Evolutionary conservation across 768 basidiomycete genomes (phyloP).

Genomic region (Psilocybe azurescens): DNA sequence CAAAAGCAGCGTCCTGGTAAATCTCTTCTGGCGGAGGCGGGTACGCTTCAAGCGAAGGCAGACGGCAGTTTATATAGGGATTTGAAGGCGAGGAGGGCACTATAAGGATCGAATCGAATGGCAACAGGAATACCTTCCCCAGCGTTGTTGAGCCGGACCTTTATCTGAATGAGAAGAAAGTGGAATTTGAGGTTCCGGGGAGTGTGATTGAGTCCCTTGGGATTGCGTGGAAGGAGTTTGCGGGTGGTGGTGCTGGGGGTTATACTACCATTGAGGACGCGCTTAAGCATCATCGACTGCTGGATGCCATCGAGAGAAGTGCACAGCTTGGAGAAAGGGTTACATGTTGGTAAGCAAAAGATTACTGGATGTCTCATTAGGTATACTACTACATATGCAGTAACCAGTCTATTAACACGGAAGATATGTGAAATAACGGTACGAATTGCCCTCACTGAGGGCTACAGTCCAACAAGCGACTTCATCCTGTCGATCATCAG

Average conservation of each 20-base stretch:
- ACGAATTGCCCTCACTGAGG: background rate
- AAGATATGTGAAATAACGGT: too few relatives aligned
- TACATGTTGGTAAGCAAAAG: background rate
- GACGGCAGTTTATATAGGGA: conserved; percentile 32
- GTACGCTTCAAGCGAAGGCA: conserved; percentile 20
- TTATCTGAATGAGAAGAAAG: conserved; percentile 34
- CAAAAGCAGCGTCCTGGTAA: conserved; percentile 32
- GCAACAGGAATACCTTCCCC: conserved; percentile 12
- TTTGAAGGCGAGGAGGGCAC: conserved; percentile 38
- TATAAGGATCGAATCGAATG: conserved; percentile 28
- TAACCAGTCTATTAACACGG: too few relatives aligned
- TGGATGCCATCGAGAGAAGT: conserved; percentile 11
- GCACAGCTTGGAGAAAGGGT: background rate
- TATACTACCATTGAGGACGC: conserved; percentile 16
- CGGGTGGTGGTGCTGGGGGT: background rate
- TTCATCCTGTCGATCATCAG: conserved; percentile 9
- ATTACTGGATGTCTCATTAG: too few relatives aligned
- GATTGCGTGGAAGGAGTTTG: conserved; percentile 12
- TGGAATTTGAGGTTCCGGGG: conserved; percentile 16
- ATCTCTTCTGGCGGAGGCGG: conserved; percentile 28
- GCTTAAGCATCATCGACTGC: conserved; percentile 5
- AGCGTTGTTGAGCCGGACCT: conserved; percentile 30
- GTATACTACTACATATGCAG: too few relatives aligned
- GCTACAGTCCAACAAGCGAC: conserved; percentile 10
- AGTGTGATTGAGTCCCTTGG: background rate